Evolutionary conservation across 2,329 filamentous ascomycete species (phyloP).

Genomic region (Apiospora saccharicola): DNA sequence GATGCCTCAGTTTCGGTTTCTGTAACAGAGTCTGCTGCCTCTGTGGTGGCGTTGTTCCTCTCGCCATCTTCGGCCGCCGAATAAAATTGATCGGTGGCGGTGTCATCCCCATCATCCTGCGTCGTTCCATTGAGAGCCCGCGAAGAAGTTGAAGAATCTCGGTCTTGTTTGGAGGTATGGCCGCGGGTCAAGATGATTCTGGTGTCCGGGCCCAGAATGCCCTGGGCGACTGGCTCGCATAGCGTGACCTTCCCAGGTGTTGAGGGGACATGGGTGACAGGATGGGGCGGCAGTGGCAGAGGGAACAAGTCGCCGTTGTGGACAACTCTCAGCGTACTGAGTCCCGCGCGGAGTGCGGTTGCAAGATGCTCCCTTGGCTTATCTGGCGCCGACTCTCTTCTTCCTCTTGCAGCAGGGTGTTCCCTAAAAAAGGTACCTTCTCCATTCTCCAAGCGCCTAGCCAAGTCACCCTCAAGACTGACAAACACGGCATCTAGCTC

Average conservation of each 20-base stretch:
- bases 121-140: constrained; percentile 65
- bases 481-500: constrained; percentile 87
- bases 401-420: constrained; percentile 51
- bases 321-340: constrained; percentile 77
- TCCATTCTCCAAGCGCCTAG: constrained; percentile 81
- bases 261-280: constrained; percentile 83
- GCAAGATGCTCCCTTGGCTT: constrained; percentile 66
- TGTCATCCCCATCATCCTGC: constrained; percentile 78
- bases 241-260: constrained; percentile 87
- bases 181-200: constrained; percentile 82
- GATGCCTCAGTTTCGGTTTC: constrained; percentile 71
- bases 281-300: constrained; percentile 81
- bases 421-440: constrained; percentile 82
- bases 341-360: constrained; percentile 74
- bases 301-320: constrained; percentile 83
- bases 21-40: constrained; percentile 64
- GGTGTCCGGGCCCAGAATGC: constrained; percentile 77
- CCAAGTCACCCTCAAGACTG: constrained; percentile 80
- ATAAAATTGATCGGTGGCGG: constrained; percentile 89
- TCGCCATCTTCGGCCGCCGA: constrained; percentile 86
- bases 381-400: constrained; percentile 39
- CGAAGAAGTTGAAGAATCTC: constrained; percentile 55
- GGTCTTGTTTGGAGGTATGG: constrained; percentile 60
- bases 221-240: constrained; percentile 95
- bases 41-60: constrained; percentile 64